A percentile compares a stretch with the other conserved stretches of the same genome.
Conservation (phyloP, 1,284 basidiomycete species). For the Cutaneotrichosporon sp. region DNA sequence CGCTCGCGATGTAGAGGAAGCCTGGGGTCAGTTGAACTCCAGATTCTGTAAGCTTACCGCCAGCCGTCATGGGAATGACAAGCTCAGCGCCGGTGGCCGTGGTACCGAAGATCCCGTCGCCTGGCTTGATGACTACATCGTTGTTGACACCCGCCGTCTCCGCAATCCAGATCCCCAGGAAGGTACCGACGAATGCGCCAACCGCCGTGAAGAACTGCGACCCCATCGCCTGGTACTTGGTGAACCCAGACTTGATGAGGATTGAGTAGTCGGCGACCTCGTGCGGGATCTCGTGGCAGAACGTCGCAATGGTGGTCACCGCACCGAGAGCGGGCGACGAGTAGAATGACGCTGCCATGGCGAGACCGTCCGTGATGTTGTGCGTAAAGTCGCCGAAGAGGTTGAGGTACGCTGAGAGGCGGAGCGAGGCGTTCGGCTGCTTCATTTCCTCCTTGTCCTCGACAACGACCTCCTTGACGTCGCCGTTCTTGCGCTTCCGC, state of each 20-base stretch:
- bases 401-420: constrained; percentile 83
- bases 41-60: constrained; percentile 56
- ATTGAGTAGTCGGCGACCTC: constrained; percentile 91
- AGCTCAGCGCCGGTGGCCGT: constrained; percentile 72
- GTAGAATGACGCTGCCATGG: constrained; percentile 86
- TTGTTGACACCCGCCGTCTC: constrained; percentile 53
- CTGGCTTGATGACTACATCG: constrained; percentile 30
- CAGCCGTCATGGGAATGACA: constrained; percentile 80
- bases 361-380: constrained; percentile 73
- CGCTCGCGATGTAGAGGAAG: constrained; percentile 88
- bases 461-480: constrained; percentile 26
- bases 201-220: constrained; percentile 84
- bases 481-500: constrained; percentile 39
- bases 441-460: constrained; percentile 27
- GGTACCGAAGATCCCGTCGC: constrained; percentile 77
- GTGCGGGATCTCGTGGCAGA: constrained; percentile 87
- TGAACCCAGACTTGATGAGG: constrained; percentile 81
- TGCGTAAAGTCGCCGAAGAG: constrained; percentile 78
- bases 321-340: constrained; percentile 83
- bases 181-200: constrained; percentile 84
- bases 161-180: constrained; percentile 80
- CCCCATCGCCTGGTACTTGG: constrained; percentile 83
- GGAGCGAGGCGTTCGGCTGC: constrained; percentile 57
- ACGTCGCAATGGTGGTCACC: constrained; percentile 84
- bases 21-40: constrained; percentile 52